A percentile compares a stretch with the other conserved stretches of the same genome.
Conservation (phyloP, 2,329 filamentous ascomycete genomes). For the Iodosphaeria phyllophila region DNA sequence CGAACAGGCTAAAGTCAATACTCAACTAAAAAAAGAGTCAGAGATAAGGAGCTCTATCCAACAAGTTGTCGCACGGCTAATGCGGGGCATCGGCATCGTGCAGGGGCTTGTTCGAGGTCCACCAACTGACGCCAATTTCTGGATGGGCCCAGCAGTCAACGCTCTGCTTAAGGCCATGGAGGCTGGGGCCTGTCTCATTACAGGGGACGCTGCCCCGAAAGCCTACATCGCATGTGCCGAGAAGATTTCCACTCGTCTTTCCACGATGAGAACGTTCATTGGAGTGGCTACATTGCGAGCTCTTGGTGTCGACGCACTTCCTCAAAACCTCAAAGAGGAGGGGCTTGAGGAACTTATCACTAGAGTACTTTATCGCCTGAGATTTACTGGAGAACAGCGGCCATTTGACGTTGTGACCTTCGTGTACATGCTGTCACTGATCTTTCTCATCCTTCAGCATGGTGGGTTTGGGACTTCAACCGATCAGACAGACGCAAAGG, state of each 20-base stretch:
- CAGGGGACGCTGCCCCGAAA: constrained; percentile 59
- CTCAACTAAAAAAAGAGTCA: constrained; percentile 75
- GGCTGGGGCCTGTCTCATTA: constrained; percentile 63
- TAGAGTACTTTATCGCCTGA: constrained; percentile 73
- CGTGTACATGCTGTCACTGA: constrained; percentile 68
- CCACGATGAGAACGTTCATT: constrained; percentile 61
- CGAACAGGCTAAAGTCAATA: constrained; percentile 76
- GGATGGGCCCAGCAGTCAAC: constrained; percentile 70
- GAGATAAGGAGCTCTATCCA: constrained; percentile 58
- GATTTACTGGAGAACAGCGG: constrained; percentile 83
- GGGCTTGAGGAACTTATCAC: constrained; percentile 73
- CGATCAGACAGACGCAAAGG: constrained; percentile 73
- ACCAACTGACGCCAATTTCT: constrained; percentile 71
- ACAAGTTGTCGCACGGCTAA: constrained; percentile 48
- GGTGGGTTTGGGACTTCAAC: constrained; percentile 55
- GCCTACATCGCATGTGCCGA: constrained; percentile 69
- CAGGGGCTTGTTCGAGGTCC: constrained; percentile 66
- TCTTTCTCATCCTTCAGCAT: constrained; percentile 60
- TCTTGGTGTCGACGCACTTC: constrained; percentile 53
- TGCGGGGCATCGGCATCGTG: constrained; percentile 75
- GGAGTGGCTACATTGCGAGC: constrained; percentile 74
- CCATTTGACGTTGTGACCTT: constrained; percentile 79
- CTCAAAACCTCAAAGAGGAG: constrained; percentile 56
- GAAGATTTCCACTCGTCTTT: constrained; percentile 55
- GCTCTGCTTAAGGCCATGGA: constrained; percentile 57